Base-by-base conservation (phyloP, 495 filamentous ascomycete species). In the Ascobolus immersus region DNA sequence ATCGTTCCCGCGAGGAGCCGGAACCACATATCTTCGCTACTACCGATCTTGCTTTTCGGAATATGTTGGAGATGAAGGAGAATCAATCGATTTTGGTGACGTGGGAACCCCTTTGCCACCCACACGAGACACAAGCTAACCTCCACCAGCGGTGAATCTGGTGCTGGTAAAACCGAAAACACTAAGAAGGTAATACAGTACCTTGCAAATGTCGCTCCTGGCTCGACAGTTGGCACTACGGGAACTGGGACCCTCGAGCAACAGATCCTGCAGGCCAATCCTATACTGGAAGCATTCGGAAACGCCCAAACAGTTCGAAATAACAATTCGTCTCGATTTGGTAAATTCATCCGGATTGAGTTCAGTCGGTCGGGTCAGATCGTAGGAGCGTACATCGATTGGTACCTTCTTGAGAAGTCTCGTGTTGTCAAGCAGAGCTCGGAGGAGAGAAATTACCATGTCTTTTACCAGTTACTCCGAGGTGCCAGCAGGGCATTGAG, bases 151-250 rank as follows among this genome's bases (percentile, higher is more conserved):
- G 89, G 89, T 51, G 89, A 99, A 55, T 99, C 89, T 14, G 89
- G 89, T 41, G 89, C 89, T 18, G 89, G 89, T 40, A 99, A 99
- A 55, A 99, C 89, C 0, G 89, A 99, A 50, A 99, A 99, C 42
- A 99, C 89, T 2, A 99, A 99, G 49, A 99, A 99, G 53, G 89
- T 99, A 32, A 99, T 99, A 34, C 89, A 99, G 41, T 99, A 93
- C 52, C 66, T 99, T 29, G 89, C 89, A 14, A 82, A 82, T 10
- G 84, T 94, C 23, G 89, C 89, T 4, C 71, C 78, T 38, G 68
- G 84, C 33, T 74, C 78, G 2, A 79, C 78, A 35, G 42, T 42
- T 17, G 43, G 42, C 3, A 46, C 47, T 11, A 45, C 42, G 17
- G 43, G 49, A 26, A 39, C 49, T 4, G 47, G 47, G 14, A 50